Evolutionary conservation across 1,284 basidiomycete genomes (phyloP), one percentile per base, ranked within the genome.

Genomic region (Ustilago trichophora): DNA sequence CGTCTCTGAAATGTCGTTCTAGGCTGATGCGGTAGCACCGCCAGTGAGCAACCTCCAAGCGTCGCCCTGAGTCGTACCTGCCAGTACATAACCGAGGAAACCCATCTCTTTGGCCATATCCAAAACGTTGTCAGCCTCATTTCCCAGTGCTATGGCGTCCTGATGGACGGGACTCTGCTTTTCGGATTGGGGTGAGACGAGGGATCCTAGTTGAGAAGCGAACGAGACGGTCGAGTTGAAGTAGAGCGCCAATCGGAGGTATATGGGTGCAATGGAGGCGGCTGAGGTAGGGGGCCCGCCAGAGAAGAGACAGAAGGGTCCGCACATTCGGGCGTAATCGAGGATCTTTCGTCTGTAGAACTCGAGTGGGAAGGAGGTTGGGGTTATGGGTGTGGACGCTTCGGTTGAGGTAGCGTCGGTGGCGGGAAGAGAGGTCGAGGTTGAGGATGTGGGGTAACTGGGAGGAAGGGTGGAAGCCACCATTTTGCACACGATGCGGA

Each of bases 281-380:
- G 59, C n/a, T 2, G 26, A 29, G 2, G 37, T 49, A 1, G 52
- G 55, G 1, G 42, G 11, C 11, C 57, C 62, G 29, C 62, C 68
- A 3, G 54, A 67, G 25, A 67, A 59, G 22, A 59, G 41, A 36
- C 54, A 52, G 38, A 67, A 51, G 9, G 59, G 57, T 19, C 60
- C 63, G n/a, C 65, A 54, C 62, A 71, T 57, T 19, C 68, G 63
- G 15, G 55, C 41, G 40, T 66, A 71, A 50, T 71, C 68, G 11
- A 48, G 37, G 7, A 56, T 71, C 49, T 67, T 71, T 24, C 68
- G 55, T 19, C 62, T 47, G 37, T 60, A 60, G 34, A 63, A 49
- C 32, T 71, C 68, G 21, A 71, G 46, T 16, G 55, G 54, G 18
- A 49, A 52, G 8, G 42, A 43, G n/a, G n/a, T n/a, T 13, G 44